phyloP scores from a whole-genome alignment of 352 stramenopile genomes.

The Globisporangium nunn region DNA sequence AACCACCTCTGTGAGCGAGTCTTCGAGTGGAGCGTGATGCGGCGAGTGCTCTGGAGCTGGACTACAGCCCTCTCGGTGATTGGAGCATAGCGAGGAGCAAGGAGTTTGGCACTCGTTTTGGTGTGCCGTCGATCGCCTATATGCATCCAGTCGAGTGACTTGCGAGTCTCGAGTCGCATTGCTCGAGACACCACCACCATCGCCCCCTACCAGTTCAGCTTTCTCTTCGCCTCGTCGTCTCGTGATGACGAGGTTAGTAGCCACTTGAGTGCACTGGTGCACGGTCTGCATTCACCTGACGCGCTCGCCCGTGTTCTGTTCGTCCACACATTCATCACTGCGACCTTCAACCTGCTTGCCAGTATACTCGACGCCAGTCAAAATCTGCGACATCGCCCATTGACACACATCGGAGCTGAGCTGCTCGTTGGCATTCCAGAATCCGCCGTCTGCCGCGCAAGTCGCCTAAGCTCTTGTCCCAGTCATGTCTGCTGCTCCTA shows the following conservation, averaged over 20 bases:
- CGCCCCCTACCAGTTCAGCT: background rate
- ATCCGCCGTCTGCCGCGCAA: conserved; percentile 1
- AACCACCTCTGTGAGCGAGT: background rate
- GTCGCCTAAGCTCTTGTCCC: background rate
- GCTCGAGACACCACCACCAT: too few relatives aligned
- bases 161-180: too few relatives aligned
- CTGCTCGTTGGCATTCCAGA: conserved; percentile 5
- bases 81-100: background rate
- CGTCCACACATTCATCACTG: background rate
- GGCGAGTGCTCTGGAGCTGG: background rate
- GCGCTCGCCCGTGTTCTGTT: background rate
- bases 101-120: background rate
- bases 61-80: background rate
- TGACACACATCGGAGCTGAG: background rate
- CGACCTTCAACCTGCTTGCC: background rate
- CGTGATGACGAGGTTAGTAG: background rate
- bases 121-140: background rate
- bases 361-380: background rate
- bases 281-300: background rate
- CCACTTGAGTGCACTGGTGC: background rate
- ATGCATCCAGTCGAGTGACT: background rate
- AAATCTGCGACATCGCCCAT: background rate
- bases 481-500: background rate
- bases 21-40: background rate
- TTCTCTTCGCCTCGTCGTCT: too few relatives aligned